Evolutionary conservation across 2,329 filamentous ascomycete genomes (phyloP), one percentile per base, ranked within the genome.

Genomic region (Exophiala viscosa): DNA sequence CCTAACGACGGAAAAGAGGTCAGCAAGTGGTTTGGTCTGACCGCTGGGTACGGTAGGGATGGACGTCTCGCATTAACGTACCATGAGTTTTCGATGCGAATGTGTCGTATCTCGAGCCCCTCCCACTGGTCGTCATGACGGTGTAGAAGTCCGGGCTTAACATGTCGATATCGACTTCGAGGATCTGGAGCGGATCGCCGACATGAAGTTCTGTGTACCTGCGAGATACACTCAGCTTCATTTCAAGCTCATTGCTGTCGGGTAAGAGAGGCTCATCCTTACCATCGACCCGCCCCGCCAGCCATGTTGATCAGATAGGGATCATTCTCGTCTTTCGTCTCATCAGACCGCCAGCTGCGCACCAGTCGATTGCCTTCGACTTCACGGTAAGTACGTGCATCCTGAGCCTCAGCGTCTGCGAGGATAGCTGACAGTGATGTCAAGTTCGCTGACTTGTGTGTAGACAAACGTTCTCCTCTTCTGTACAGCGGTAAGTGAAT

Each of bases 111-210:
- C 50, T 54, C 10, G 53, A 62, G n/a, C 66, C 66, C n/a, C 17
- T 54, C 14, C 45, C 53, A 44, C 65, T 67, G 3, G 64, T 61
- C 13, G 66, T 68, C 11, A 60, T 60, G 31, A 63, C 39, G 6
- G 64, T 58, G 52, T 65, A 65, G 48, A 66, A 67, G 52, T 68
- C 66, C 1, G 61, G 60, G 6, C 57, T 57, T 36, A 68, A 50
- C 66, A 67, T 67, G 51, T 66, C 63, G 41, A 68, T 43, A 38
- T 66, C 64, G 41, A 66, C 48, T 40, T 66, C 59, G 17, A 67
- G 52, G 18, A 46, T 47, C 50, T 66, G 62, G 18, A 54, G 55
- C 28, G 63, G 61, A 6, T 59, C 45, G 41, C 64, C 65, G 28
- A 67, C 58, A 4, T 57, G 39, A 15, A 67, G 18, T 14, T 53